Conservation (phyloP, 768 basidiomycete genomes). For the Boletus reticuloceps region DNA sequence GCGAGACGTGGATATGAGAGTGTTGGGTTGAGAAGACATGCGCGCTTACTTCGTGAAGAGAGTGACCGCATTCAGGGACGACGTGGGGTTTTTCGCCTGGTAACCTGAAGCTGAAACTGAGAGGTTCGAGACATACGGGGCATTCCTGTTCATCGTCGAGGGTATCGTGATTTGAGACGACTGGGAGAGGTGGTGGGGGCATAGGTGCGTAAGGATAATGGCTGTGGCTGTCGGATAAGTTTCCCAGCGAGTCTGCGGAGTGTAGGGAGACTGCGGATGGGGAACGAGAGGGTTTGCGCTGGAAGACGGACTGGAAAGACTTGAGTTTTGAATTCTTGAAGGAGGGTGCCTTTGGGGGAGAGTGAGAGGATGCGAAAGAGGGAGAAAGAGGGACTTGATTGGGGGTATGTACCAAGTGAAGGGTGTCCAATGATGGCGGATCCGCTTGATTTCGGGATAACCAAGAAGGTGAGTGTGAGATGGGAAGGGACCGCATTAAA, state of each 20-base stretch:
- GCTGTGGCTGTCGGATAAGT: slow-evolving; percentile 33
- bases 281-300: slow-evolving; percentile 39
- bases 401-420: slow-evolving; percentile 15
- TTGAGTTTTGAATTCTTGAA: slow-evolving; percentile 37
- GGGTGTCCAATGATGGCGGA: slow-evolving; percentile 35
- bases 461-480: slow-evolving; percentile 33
- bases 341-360: slow-evolving; percentile 26
- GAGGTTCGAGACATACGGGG: slow-evolving; percentile 93
- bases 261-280: slow-evolving; percentile 51
- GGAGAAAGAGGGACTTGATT: slow-evolving; percentile 40
- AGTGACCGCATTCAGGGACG: slow-evolving; percentile 96
- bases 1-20: slow-evolving; percentile 2
- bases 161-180: slow-evolving; percentile 62
- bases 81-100: slow-evolving; percentile 98
- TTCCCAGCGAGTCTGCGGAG: slow-evolving; percentile 42
- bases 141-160: slow-evolving; percentile 86
- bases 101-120: slow-evolving; percentile 88
- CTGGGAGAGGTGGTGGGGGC: slow-evolving; percentile 66
- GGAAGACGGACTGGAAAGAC: slow-evolving; percentile 53
- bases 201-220: slow-evolving; percentile 58
- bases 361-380: slow-evolving; percentile 13
- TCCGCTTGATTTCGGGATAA: slow-evolving; percentile 36
- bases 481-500: slow-evolving; percentile 33
- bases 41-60: slow-evolving; percentile 79
- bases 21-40: neutral